These are phyloP conservation scores for Vinca minor DNA, from an alignment of 257 asterid species.

Conservation along the genomic window DNA sequence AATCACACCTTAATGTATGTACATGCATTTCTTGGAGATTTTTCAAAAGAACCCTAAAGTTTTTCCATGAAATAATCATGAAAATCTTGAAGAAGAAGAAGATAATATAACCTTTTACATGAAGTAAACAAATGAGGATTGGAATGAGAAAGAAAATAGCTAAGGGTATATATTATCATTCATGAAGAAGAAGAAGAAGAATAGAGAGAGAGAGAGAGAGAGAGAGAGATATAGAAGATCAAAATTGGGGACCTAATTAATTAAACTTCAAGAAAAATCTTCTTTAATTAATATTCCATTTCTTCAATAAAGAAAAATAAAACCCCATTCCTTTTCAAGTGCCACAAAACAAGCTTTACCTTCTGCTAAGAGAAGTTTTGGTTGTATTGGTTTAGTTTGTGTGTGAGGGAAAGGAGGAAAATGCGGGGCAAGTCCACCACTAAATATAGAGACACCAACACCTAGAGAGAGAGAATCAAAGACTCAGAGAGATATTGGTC, in stretches of 20 bases:
- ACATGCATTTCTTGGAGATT: not conserved
- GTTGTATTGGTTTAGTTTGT: slow-evolving; percentile 14
- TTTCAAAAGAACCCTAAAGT: slow-evolving; percentile 4
- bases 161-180: slow-evolving; percentile 4
- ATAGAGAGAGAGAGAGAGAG: too few species aligned
- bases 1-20: not conserved
- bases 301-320: slow-evolving; percentile 1
- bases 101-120: too few species aligned
- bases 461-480: slow-evolving; percentile 8
- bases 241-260: slow-evolving; percentile 43
- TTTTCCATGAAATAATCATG: not conserved
- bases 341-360: slow-evolving; percentile 20
- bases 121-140: not conserved
- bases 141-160: not conserved
- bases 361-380: too few species aligned
- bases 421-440: slow-evolving; percentile 38
- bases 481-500: too few species aligned
- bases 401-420: slow-evolving; percentile 26
- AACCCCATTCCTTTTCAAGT: slow-evolving; percentile 9
- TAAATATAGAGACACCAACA: slow-evolving; percentile 53
- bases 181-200: slow-evolving; percentile 9
- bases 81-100: slow-evolving; percentile 8
- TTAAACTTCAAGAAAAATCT: slow-evolving; percentile 26
- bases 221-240: slow-evolving; percentile 47
- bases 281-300: slow-evolving; percentile 8